Evolutionary conservation across 345 rosid genomes (phyloP), one percentile per base, ranked within the genome.

Genomic region (Gossypioides kirkii): DNA sequence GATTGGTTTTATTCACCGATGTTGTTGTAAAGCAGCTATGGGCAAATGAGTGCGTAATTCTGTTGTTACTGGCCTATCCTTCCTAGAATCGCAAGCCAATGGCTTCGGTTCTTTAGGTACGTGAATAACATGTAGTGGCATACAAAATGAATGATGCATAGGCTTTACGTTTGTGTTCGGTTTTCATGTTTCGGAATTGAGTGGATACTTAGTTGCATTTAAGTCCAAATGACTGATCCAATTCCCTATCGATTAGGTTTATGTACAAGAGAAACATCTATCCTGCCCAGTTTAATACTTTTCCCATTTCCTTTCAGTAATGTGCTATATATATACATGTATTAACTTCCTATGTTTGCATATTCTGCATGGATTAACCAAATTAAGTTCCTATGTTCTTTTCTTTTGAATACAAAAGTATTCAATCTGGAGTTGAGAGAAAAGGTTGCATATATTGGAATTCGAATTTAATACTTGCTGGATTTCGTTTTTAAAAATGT

Each of bases 21-120:
- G 72, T 59, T 76, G 78, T 58, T 50, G 73, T 71, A 61, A 77
- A 77, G 72, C 59, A 38, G 52, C 59, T 26, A 43, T 72, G 25
- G 25, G 26, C 5, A 1, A 64, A 43, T 23, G 45, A 26, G 46
- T 61, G 58, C 45, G 9, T 20, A n/a, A 47, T 18, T 8, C 18
- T 28, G 76, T 63, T 42, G 54, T 52, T 25, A 56, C 41, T 23
- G n/a, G 8, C 22, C 32, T 45, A 60, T 20, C 64, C 55, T 47
- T 14, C 41, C 61, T 55, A 23, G 36, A 26, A 56, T 22, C 8
- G 28, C 17, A 56, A 56, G 32, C 26, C 61, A 25, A 52, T 17
- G 53, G 14, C 71, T 53, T 59, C 0, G 36, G 58, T 22, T 61
- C n/a, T 59, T 64, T 38, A 63, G 75, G 26, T 63, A 18, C 49